Base-by-base conservation (phyloP, 2,329 filamentous ascomycete genomes). In the Talaromyces pinophilus region DNA sequence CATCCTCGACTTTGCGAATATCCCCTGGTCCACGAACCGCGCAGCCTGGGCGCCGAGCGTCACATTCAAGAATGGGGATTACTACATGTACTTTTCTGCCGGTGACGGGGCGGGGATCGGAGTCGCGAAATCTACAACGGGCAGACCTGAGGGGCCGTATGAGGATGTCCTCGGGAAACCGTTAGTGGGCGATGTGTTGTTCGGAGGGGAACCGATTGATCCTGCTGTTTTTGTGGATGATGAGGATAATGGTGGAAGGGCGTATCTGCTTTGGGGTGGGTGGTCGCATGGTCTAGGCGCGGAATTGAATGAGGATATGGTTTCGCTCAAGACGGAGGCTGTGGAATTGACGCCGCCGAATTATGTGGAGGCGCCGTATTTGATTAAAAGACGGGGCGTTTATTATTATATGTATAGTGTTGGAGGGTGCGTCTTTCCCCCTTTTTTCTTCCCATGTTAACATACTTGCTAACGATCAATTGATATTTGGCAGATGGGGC, bases 61-160 rank as follows among this genome's bases (percentile, higher is more conserved):
- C 13, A 76, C 82, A 42, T 69, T 69, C 15, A 77, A 81, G 40
- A 76, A 82, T 67, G 80, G 79, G 11, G 80, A 77, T 48, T 84
- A 84, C 71, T 84, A 80, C 69, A 75, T 85, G 63, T 85, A 85
- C 72, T 85, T 84, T 68, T 81, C 76, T 52, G 83, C 82, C 42
- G 84, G 84, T 46, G 82, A 84, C 63, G 72, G 80, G 1, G 80
- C 78, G 5, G 81, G 81, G 3, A 81, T 82, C 17, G 81, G 81
- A 2, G 81, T 82, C 0, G 81, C 76, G 0, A 73, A 76, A 3
- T 75, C 80, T 0, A 72, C 75, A 15, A 72, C 65, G 2, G 60
- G 60, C 77, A 81, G 0, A 73, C 75, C 64, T 5, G 33, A 60
- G 38, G 81, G 81, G 0, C 81, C 81, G 0, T 82, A 79, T 52